Evolutionary conservation across 2,329 filamentous ascomycete genomes (phyloP), one percentile per base, ranked within the genome.

Genomic region (Golovinomyces cichoracearum): DNA sequence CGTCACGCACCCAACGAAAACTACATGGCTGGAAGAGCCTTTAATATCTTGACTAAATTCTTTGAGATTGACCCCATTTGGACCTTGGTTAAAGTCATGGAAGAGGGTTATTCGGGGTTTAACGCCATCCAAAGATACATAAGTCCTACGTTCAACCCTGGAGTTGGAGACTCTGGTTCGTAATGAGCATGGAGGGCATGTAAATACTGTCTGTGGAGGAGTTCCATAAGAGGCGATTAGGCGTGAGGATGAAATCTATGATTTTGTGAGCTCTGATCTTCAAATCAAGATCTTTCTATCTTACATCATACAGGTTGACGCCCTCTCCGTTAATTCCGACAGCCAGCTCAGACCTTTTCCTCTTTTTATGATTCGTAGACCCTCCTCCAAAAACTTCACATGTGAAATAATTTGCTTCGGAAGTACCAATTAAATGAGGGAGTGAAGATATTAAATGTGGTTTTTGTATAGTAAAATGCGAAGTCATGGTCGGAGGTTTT

Each of bases 191-290:
- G 74, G 70, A 7, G 74, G 62, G 60, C 75, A 78, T 48, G 73
- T 73, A 58, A 80, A 76, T 47, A 67, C 68, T 48, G 76, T 71
- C 60, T 78, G 73, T 1, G 76, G 76, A 23, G 76, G 72, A 51
- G 80, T 70, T 21, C 76, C 74, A 59, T 79, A 79, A 1, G 76
- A 79, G 5, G 75, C 78, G 55, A 79, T 68, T 52, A 78, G 64
- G 52, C 71, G 68, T 5, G 74, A 72, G 3, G 73, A 70, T 3
- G 74, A 68, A 42, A 78, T 66, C 76, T 80, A 53, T 50, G 26
- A 26, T 40, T 51, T n/a, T 5, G 9, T 45, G 12, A 45, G 41
- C 25, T 15, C 27, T 13, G 15, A 6, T 25, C 25, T 26, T 10
- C 4, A 9, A 23, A 27, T 5, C 7, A 6, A 17, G 13, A 10